These are phyloP conservation scores for Colletotrichum truncatum DNA, from an alignment of 2,329 filamentous ascomycete genomes.

Conservation along the genomic window DNA sequence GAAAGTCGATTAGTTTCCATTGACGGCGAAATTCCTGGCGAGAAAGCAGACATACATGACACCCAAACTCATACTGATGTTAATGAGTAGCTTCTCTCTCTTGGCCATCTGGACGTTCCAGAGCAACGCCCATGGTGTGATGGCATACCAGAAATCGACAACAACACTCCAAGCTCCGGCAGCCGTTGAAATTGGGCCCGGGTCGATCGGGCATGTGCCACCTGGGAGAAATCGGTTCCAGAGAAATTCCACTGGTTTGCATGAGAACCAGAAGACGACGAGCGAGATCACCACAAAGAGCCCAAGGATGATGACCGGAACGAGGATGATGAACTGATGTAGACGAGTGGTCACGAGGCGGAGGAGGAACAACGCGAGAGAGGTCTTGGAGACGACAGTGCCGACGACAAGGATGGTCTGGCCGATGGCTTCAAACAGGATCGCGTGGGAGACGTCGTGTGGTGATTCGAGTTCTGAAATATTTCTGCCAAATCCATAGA, in stretches of 20 bases:
- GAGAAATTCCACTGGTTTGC: constrained; percentile 18
- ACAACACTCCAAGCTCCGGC: constrained; percentile 35
- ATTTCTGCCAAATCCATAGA: constrained; percentile 26
- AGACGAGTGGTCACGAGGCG: constrained; percentile 22
- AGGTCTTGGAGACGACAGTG: constrained; percentile 27
- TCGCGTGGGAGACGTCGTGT: constrained; percentile 3
- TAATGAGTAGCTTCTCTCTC: constrained; percentile 54
- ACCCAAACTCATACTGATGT: constrained; percentile 51
- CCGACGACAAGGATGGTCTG: constrained; percentile 23
- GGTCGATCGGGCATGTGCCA: constrained; percentile 17
- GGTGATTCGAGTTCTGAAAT: constrained; percentile 5
- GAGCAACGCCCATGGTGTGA: constrained; percentile 54
- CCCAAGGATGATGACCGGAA: constrained; percentile 12
- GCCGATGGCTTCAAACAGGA: constrained; percentile 29
- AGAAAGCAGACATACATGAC: constrained; percentile 39
- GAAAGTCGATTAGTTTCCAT: neutral
- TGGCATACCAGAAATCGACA: constrained; percentile 49
- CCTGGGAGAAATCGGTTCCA: constrained; percentile 21
- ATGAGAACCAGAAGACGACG: constrained; percentile 28
- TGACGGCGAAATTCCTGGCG: too few relatives aligned
- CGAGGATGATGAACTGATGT: constrained; percentile 10
- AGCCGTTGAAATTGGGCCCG: constrained; percentile 22
- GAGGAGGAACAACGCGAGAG: constrained; percentile 24
- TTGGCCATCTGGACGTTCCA: constrained; percentile 54
- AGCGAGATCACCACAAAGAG: constrained; percentile 10